These are phyloP conservation scores for Stentor roeselii DNA, from an alignment of 73 alveolate species.

Conservation along the genomic window DNA sequence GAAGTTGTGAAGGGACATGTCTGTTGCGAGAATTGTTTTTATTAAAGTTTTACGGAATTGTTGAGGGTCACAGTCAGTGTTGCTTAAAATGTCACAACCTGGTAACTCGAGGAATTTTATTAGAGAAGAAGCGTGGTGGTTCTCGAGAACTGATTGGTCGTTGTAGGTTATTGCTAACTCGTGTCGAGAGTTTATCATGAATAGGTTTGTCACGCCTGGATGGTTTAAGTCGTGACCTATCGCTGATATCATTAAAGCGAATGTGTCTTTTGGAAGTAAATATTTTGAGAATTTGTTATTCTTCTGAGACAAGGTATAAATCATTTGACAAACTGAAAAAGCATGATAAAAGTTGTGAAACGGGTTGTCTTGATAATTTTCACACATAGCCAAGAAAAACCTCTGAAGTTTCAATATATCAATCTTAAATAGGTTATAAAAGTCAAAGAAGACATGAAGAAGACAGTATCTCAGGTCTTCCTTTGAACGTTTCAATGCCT, in stretches of 20 bases:
- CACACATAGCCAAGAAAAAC: neutral
- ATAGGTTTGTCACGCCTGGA: constrained; percentile 49
- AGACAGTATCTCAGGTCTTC: neutral
- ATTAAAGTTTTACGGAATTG: constrained; percentile 49
- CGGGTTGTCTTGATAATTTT: neutral
- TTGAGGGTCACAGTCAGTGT: too few species aligned
- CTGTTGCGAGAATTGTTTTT: constrained; percentile 50
- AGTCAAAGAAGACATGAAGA: neutral
- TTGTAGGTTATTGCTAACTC: constrained; percentile 52
- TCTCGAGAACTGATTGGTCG: constrained; percentile 52
- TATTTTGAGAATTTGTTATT: neutral
- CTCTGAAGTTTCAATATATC: neutral
- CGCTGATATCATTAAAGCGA: constrained; percentile 51
- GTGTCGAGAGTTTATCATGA: constrained; percentile 39
- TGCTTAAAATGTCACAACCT: constrained; percentile 14
- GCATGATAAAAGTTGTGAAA: constrained; percentile 12
- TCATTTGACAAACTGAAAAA: neutral
- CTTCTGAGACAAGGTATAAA: neutral
- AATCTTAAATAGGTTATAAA: neutral
- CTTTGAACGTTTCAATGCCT: neutral
- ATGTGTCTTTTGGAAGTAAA: constrained; percentile 11
- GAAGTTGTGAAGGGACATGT: constrained; percentile 51
- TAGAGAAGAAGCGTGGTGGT: constrained; percentile 42
- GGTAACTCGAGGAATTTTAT: constrained; percentile 33
- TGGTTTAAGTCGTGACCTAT: constrained; percentile 49